phyloP scores from a whole-genome alignment of 179 eudicot genomes.

The Spinacia oleracea region DNA sequence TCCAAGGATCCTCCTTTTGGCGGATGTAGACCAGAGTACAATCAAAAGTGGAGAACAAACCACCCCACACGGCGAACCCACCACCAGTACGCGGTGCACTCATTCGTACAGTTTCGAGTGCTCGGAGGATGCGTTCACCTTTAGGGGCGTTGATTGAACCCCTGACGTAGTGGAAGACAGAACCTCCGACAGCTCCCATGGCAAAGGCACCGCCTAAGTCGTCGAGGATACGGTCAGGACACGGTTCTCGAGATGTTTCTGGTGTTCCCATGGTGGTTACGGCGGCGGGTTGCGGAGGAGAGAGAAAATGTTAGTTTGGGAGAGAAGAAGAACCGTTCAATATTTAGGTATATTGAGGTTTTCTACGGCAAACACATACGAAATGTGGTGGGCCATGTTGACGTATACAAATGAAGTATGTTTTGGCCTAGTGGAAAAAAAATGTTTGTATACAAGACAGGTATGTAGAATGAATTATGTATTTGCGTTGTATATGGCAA shows the following conservation, averaged over 20 bases:
- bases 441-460: no score
- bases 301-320: neutral
- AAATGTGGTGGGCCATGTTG: no score
- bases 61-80: slow-evolving; percentile 66
- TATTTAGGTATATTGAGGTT: no score
- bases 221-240: slow-evolving; percentile 58
- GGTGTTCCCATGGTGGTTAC: slow-evolving; percentile 47
- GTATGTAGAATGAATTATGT: no score
- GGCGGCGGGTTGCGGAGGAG: neutral
- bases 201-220: slow-evolving; percentile 61
- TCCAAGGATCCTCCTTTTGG: slow-evolving; percentile 84
- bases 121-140: slow-evolving; percentile 49
- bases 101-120: slow-evolving; percentile 45
- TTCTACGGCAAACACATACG: no score
- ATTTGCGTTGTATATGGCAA: no score
- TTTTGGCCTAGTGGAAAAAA: no score
- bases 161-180: slow-evolving; percentile 55
- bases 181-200: slow-evolving; percentile 64
- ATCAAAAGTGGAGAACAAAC: slow-evolving; percentile 58
- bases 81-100: slow-evolving; percentile 58
- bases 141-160: slow-evolving; percentile 49
- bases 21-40: slow-evolving; percentile 55
- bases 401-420: no score
- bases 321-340: no score
- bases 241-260: slow-evolving; percentile 55